Evolutionary conservation across 148 eudicot species (phyloP).

Genomic region (Vaccinium vitisidaea): DNA sequence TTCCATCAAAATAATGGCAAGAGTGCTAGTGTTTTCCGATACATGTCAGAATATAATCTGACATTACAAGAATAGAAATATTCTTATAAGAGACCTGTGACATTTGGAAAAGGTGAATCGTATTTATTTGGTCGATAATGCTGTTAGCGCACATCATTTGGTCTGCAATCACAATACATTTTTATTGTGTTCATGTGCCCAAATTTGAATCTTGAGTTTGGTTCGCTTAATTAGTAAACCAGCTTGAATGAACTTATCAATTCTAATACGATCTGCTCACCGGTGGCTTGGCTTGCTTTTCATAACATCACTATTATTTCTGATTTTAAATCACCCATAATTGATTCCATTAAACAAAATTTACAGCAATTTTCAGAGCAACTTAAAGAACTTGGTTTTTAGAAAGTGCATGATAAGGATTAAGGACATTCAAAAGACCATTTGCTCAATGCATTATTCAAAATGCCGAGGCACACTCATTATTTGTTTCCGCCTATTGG

Average conservation of each 20-base stretch:
- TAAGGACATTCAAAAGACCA: not conserved
- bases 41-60: not conserved
- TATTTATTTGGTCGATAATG: not conserved
- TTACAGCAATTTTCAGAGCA: not conserved
- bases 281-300: not conserved
- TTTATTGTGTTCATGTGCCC: not conserved
- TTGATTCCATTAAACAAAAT: not conserved
- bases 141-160: not conserved
- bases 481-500: not conserved
- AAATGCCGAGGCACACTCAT: not conserved
- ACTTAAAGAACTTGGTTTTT: not conserved
- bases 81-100: not conserved
- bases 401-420: not conserved
- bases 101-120: not conserved
- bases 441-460: not conserved
- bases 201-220: conserved; percentile 4
- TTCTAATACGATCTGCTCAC: conserved; percentile 7
- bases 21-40: conserved; percentile 7
- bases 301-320: not conserved
- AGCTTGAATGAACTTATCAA: not conserved
- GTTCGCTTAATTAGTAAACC: not conserved
- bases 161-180: not conserved
- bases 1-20: not conserved
- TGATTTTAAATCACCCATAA: not conserved
- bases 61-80: not conserved